Conservation (phyloP, 2,329 filamentous ascomycete genomes). For the Penicillium italicum region DNA sequence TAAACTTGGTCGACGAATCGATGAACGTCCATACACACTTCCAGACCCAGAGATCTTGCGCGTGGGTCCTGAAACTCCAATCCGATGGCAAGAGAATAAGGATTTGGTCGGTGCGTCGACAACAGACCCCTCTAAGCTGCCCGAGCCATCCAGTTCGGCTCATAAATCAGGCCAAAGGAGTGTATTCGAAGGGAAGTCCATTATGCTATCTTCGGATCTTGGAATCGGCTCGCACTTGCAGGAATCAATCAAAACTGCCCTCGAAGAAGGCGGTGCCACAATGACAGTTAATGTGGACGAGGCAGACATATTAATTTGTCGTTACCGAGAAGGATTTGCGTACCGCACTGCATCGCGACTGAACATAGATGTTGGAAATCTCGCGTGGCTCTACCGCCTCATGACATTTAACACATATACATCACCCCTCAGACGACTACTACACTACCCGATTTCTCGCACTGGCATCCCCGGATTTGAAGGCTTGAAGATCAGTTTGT, state of each 20-base stretch:
- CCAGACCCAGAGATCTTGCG: constrained; percentile 82
- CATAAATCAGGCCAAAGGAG: constrained; percentile 54
- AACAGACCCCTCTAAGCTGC: constrained; percentile 44
- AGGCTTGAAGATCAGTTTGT: constrained; percentile 75
- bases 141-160: constrained; percentile 27
- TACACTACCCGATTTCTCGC: constrained; percentile 84
- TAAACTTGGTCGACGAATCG: constrained; percentile 84
- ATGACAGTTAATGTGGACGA: constrained; percentile 63
- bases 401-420: constrained; percentile 89
- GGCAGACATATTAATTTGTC: constrained; percentile 81
- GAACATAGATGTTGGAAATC: constrained; percentile 81
- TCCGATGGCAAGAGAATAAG: constrained; percentile 56
- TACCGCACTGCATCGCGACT: constrained; percentile 73
- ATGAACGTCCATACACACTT: constrained; percentile 78
- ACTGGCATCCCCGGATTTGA: constrained; percentile 76
- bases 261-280: constrained; percentile 66
- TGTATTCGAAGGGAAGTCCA: constrained; percentile 72
- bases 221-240: constrained; percentile 64
- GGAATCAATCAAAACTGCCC: constrained; percentile 65
- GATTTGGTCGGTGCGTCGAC: constrained; percentile 66
- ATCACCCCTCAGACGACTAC: constrained; percentile 72
- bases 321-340: constrained; percentile 75
- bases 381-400: constrained; percentile 90
- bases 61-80: constrained; percentile 52
- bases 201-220: constrained; percentile 75